These are phyloP conservation scores for Patellaria atrata DNA, from an alignment of 495 filamentous ascomycete genomes.

Conservation along the genomic window DNA sequence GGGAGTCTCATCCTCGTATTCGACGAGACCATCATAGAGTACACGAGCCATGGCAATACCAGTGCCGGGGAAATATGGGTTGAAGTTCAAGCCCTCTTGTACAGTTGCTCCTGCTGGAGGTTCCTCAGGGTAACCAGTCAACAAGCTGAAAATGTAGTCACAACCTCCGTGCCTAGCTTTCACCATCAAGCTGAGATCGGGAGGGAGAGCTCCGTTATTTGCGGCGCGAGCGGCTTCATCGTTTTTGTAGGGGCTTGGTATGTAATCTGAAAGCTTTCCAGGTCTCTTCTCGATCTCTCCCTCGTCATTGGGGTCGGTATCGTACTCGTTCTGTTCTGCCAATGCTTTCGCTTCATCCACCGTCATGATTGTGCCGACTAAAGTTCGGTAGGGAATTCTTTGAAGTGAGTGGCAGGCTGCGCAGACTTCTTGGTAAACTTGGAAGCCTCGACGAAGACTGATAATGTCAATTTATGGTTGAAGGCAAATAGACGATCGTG, in stretches of 20 bases:
- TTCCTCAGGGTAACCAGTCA: constrained; percentile 99
- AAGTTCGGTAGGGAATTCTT: constrained; percentile 81
- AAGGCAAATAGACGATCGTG: background rate
- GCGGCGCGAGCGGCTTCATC: constrained; percentile 96
- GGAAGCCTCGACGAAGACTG: constrained; percentile 97
- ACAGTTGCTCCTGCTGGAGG: constrained; percentile 74
- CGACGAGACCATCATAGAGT: constrained; percentile 91
- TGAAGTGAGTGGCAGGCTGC: constrained; percentile 90
- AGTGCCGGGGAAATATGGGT: constrained; percentile 98
- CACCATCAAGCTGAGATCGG: constrained; percentile 93
- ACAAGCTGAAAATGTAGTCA: constrained; percentile 91
- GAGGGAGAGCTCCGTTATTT: constrained; percentile 95
- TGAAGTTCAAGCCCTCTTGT: constrained; percentile 88
- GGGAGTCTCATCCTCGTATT: constrained; percentile 94
- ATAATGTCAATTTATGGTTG: constrained; percentile 19
- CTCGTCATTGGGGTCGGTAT: constrained; percentile 94
- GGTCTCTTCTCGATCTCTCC: constrained; percentile 96
- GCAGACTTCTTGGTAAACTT: constrained; percentile 99
- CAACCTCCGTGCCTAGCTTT: constrained; percentile 97
- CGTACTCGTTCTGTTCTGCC: constrained; percentile 97
- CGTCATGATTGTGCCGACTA: constrained; percentile 85
- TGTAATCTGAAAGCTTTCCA: constrained; percentile 96
- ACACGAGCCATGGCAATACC: constrained; percentile 99
- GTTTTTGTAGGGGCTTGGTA: constrained; percentile 91
- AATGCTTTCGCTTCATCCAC: constrained; percentile 95